Base-by-base conservation (phyloP, 495 filamentous ascomycete genomes). In the Xylaria grammica region DNA sequence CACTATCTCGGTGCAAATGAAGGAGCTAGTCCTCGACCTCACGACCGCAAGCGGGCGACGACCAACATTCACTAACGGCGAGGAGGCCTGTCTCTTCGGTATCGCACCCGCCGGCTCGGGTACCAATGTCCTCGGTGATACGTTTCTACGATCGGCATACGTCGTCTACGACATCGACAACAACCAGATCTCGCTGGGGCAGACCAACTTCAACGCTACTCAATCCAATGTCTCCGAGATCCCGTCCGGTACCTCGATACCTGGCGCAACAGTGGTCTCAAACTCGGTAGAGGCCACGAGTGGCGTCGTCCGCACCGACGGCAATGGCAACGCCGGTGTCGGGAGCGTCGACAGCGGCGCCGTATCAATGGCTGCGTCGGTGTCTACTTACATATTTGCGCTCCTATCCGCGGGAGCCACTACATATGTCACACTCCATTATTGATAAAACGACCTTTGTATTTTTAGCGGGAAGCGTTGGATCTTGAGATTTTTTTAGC, bases 81-180 rank as follows among this genome's bases (percentile, higher is more conserved):
- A 79, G 13, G 67, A 77, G 0, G 82, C 87, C 32, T 94, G 91
- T 67, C 78, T 90, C 26, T 93, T 94, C 67, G 92, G 93, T 50
- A 90, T 97, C 73, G 82, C 84, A 8, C 89, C 91, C 13, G 86
- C 91, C 5, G 86, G 84, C 11, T 66, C 77, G n/a, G 85, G 84
- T 48, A 88, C 86, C 4, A 79, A 84, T 40, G 89, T 97, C 4
- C 78, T 99, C 34, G 94, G 94, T 13, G 94, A 99, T 73, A 97
- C 94, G 0, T 99, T 97, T 79, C 82, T 99, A 17, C 86, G 95
- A 60, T 91, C 88, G 36, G 93, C 94, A 0, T 99, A 97, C 70
- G 87, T 97, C 29, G 94, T 99, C 0, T 97, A 93, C 70, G 94
- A 97, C 69, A 79, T 97, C 17, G 84, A 82, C 15, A 97, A 94